Evolutionary conservation across 2,329 filamentous ascomycete genomes (phyloP).

Genomic region (Lecanoromycetidae sp.): DNA sequence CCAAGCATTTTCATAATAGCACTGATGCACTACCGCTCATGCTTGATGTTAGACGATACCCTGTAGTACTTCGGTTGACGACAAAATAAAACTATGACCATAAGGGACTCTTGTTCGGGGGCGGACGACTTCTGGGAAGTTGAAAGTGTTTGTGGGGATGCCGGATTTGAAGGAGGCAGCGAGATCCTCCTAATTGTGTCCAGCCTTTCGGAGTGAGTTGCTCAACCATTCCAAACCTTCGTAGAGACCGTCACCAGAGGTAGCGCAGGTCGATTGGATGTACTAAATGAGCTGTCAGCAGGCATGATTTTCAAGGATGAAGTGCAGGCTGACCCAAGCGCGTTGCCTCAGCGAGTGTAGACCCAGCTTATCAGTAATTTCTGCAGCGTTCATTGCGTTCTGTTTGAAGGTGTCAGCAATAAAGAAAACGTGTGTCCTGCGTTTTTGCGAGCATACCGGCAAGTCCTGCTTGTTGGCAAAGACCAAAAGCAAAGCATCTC

Average conservation of each 20-base stretch:
- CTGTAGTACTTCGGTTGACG: conserved; percentile 13
- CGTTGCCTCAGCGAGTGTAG: conserved; percentile 98
- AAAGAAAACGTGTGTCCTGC: conserved; percentile 9
- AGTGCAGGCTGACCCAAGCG: conserved; percentile 69
- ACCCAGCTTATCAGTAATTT: conserved; percentile 99
- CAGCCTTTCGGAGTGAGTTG: conserved; percentile 64
- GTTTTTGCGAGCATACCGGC: conserved; percentile 44
- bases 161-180: not conserved
- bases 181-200: conserved; percentile 31
- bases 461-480: conserved; percentile 99
- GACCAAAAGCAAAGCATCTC: conserved; percentile 89
- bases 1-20: conserved; percentile 3
- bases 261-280: conserved; percentile 99
- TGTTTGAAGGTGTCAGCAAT: conserved; percentile 35
- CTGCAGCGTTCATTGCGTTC: conserved; percentile 99
- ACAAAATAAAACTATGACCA: conserved; percentile 6
- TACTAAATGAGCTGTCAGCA: conserved; percentile 46
- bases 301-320: not conserved
- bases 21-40: conserved; percentile 8
- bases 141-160: not conserved
- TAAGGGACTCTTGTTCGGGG: not conserved
- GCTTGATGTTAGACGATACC: conserved; percentile 11
- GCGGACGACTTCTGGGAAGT: conserved; percentile 1
- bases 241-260: conserved; percentile 97
- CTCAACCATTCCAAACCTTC: conserved; percentile 94